Evolutionary conservation across 768 basidiomycete genomes (phyloP).

Genomic region (Cyclocybe cylindracea): DNA sequence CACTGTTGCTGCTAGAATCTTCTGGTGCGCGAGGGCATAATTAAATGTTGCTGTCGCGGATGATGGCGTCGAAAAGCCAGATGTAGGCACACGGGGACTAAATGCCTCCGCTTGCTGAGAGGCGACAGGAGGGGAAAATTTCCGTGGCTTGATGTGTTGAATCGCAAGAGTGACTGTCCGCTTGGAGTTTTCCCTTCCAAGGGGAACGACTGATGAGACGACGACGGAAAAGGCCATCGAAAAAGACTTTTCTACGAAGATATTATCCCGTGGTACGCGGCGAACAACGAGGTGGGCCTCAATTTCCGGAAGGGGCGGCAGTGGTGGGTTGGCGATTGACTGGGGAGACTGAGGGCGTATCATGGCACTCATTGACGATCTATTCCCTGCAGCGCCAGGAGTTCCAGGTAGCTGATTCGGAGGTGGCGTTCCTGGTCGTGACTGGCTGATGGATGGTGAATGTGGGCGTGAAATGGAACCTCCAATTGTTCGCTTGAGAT

Average conservation of each 20-base stretch:
- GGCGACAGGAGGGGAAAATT: constrained; percentile 14
- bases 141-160: constrained; percentile 62
- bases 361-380: constrained; percentile 36
- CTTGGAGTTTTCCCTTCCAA: constrained; percentile 27
- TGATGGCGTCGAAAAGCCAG: constrained; percentile 57
- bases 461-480: constrained; percentile 48
- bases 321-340: constrained; percentile 16
- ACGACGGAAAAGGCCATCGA: constrained; percentile 53
- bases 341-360: constrained; percentile 35
- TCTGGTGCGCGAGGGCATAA: constrained; percentile 52
- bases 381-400: constrained; percentile 39
- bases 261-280: constrained; percentile 42
- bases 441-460: constrained; percentile 51
- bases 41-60: constrained; percentile 49
- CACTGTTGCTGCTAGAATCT: constrained; percentile 45
- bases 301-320: constrained; percentile 37
- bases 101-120: constrained; percentile 18
- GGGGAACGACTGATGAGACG: constrained; percentile 45
- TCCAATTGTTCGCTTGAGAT: constrained; percentile 63
- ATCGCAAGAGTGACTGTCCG: constrained; percentile 56
- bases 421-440: constrained; percentile 60
- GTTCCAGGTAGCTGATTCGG: constrained; percentile 38
- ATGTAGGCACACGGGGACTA: constrained; percentile 40
- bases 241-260: constrained; percentile 62
- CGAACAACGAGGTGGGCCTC: constrained; percentile 60